Percentiles rank a stretch among this genome's conserved stretches.
Conservation (phyloP, 164 flowering plant species). For the Paratinospora sagittata region DNA sequence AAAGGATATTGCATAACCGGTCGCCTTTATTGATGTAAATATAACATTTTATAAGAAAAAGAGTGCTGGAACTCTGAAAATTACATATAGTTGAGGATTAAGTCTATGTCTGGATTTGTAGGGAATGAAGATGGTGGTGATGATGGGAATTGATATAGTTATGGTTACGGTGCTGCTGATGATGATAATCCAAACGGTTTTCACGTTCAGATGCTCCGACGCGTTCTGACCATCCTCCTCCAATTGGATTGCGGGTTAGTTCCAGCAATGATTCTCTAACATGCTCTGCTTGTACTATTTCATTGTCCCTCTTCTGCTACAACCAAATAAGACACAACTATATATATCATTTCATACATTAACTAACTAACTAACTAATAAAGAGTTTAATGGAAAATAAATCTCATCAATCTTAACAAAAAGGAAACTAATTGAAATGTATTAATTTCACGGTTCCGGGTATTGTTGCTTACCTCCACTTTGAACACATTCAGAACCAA, state of each 20-base stretch:
- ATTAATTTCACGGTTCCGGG: neutral
- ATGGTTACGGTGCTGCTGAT: slow-evolving; percentile 15
- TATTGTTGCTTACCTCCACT: slow-evolving; percentile 54
- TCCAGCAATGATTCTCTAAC: slow-evolving; percentile 75
- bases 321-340: neutral
- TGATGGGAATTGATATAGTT: slow-evolving; percentile 10
- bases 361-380: neutral
- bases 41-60: neutral
- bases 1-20: too few relatives aligned
- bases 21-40: neutral
- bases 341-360: neutral
- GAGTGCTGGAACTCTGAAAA: neutral
- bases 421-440: neutral
- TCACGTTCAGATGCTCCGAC: slow-evolving; percentile 19
- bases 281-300: slow-evolving; percentile 65
- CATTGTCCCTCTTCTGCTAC: slow-evolving; percentile 64
- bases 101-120: slow-evolving; percentile 6
- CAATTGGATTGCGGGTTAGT: slow-evolving; percentile 43
- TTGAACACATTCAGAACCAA: slow-evolving; percentile 65
- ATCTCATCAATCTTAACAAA: neutral
- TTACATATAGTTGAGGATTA: neutral
- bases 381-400: neutral
- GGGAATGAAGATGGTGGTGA: slow-evolving; percentile 6
- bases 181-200: slow-evolving; percentile 16
- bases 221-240: slow-evolving; percentile 35